A percentile compares a stretch with the other conserved stretches of the same genome.
These are phyloP conservation scores for Cyberlindnera euphorbiae DNA, from an alignment of 805 yeast genomes.

Conservation along the genomic window DNA sequence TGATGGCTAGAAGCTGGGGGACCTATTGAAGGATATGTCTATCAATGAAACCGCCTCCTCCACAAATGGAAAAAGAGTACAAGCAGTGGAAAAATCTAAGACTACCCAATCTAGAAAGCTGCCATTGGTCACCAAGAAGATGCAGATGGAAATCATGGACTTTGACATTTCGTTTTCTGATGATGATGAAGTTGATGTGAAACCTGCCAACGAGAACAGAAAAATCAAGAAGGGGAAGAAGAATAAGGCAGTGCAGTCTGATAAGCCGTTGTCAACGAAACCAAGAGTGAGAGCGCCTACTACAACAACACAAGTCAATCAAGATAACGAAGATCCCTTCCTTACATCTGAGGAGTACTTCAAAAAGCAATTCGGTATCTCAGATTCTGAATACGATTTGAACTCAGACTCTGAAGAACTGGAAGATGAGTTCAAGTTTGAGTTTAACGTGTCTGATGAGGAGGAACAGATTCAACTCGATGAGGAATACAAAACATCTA, in stretches of 20 bases:
- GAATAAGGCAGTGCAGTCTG: neutral
- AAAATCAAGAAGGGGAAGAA: neutral
- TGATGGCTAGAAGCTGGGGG: neutral
- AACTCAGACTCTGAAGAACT: neutral
- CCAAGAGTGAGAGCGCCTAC: no score
- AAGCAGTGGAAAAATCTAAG: conserved; percentile 1
- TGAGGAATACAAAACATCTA: conserved; percentile 8
- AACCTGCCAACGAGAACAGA: neutral
- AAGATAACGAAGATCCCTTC: conserved; percentile 1
- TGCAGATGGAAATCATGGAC: conserved; percentile 18
- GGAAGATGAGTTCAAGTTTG: conserved; percentile 4
- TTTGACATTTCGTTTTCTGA: conserved; percentile 20
- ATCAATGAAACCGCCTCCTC: no score
- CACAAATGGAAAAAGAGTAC: no score
- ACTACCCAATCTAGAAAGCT: no score
- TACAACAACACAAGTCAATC: neutral
- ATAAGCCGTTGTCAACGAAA: no score
- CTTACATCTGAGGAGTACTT: conserved; percentile 7
- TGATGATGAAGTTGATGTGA: conserved; percentile 4
- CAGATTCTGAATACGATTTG: neutral
- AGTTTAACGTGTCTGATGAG: conserved; percentile 13
- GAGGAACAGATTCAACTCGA: conserved; percentile 17
- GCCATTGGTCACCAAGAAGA: conserved; percentile 3
- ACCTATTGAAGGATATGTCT: neutral
- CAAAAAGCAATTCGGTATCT: conserved; percentile 7